A percentile compares a stretch with the other conserved stretches of the same genome.
Evolutionary conservation across 2,329 filamentous ascomycete species (phyloP).

Genomic region (Cordyceps cateniannulata): DNA sequence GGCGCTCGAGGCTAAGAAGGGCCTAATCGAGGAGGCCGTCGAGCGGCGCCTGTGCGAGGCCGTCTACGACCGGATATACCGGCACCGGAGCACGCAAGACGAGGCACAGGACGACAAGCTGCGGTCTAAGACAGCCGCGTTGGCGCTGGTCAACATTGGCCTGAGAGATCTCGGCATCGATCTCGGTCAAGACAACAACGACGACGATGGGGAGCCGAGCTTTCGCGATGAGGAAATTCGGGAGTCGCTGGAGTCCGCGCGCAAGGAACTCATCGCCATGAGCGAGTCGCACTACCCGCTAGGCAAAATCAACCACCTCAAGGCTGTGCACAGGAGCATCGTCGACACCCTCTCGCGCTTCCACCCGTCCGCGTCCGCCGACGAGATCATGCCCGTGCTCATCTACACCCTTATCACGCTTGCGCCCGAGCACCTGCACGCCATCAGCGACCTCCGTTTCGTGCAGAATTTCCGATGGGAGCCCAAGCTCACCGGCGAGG

Average conservation of each 20-base stretch:
- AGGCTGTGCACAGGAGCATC: constrained; percentile 85
- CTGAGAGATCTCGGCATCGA: constrained; percentile 78
- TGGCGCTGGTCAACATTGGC: constrained; percentile 87
- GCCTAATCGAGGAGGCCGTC: constrained; percentile 80
- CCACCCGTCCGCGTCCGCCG: constrained; percentile 78
- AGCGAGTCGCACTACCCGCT: constrained; percentile 80
- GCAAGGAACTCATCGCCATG: constrained; percentile 69
- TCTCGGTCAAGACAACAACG: constrained; percentile 53
- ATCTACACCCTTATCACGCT: constrained; percentile 95
- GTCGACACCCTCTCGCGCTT: constrained; percentile 74
- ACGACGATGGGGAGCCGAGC: constrained; percentile 25
- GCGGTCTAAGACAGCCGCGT: constrained; percentile 84
- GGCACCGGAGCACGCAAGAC: constrained; percentile 85
- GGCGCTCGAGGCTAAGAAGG: constrained; percentile 69
- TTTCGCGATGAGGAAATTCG: constrained; percentile 57
- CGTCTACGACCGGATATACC: constrained; percentile 83
- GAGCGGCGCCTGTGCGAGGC: constrained; percentile 80
- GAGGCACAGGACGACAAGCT: constrained; percentile 93
- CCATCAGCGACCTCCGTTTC: constrained; percentile 92
- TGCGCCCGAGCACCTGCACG: constrained; percentile 75
- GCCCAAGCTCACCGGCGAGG: constrained; percentile 83
- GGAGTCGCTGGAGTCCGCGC: constrained; percentile 64
- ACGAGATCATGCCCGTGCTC: constrained; percentile 93
- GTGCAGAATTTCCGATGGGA: constrained; percentile 87
- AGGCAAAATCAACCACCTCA: constrained; percentile 84